phyloP scores from a whole-genome alignment of 768 basidiomycete species.

The Pleurotus platypus region DNA sequence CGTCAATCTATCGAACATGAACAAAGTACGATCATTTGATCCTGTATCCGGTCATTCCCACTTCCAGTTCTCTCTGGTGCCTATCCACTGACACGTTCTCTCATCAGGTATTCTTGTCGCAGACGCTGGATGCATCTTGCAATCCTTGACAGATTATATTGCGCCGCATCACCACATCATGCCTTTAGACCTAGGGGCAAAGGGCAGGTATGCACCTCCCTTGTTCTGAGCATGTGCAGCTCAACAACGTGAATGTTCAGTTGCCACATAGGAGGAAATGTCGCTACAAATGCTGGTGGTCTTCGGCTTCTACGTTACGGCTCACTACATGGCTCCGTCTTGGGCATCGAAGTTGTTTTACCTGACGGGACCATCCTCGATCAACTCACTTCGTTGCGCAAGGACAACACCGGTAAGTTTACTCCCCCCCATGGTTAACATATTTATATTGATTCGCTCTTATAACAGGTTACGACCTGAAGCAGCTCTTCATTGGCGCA shows the following conservation, averaged over 20 bases:
- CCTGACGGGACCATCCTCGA: slow-evolving; percentile 92
- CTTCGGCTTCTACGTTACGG: slow-evolving; percentile 92
- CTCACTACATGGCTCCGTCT: slow-evolving; percentile 89
- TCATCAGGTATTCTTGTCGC: slow-evolving; percentile 78
- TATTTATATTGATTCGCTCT: slow-evolving; percentile 1
- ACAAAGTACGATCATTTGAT: slow-evolving; percentile 78
- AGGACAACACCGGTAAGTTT: slow-evolving; percentile 89
- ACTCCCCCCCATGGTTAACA: not conserved
- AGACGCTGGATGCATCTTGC: slow-evolving; percentile 93
- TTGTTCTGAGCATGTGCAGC: slow-evolving; percentile 22
- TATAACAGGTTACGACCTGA: slow-evolving; percentile 85
- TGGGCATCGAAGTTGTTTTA: slow-evolving; percentile 93
- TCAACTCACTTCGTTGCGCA: slow-evolving; percentile 84
- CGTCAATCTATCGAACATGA: slow-evolving; percentile 80
- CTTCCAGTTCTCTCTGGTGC: slow-evolving; percentile 13
- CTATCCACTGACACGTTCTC: slow-evolving; percentile 7
- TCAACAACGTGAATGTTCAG: slow-evolving; percentile 19
- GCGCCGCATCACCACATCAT: slow-evolving; percentile 90
- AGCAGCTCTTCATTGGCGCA: slow-evolving; percentile 96
- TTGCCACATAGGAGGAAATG: slow-evolving; percentile 97
- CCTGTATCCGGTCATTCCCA: slow-evolving; percentile 64
- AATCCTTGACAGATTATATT: slow-evolving; percentile 82
- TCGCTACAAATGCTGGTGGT: slow-evolving; percentile 98
- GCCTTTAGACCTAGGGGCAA: slow-evolving; percentile 94
- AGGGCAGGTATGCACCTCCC: slow-evolving; percentile 68